phyloP scores from a whole-genome alignment of 441 rosid species.

The Adansonia madagascariensis region DNA sequence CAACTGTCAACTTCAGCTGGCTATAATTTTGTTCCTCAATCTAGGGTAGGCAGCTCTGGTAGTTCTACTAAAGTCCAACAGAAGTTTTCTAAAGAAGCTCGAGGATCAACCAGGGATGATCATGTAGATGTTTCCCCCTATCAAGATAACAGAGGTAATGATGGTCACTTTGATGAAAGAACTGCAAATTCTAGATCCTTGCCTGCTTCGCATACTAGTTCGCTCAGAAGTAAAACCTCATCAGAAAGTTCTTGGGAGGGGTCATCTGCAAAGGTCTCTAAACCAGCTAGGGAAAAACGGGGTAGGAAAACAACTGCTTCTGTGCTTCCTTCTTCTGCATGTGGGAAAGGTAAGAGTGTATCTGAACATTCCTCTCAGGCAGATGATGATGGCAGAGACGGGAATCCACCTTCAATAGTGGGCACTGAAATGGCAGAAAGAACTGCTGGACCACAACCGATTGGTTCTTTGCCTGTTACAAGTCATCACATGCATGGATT shows the following conservation, averaged over 20 bases:
- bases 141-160: constrained; percentile 61
- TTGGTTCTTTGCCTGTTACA: constrained; percentile 54
- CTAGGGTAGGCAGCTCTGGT: constrained; percentile 50
- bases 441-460: constrained; percentile 51
- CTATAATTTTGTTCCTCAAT: constrained; percentile 49
- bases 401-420: constrained; percentile 47
- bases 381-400: constrained; percentile 69
- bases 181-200: constrained; percentile 56
- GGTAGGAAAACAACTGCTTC: constrained; percentile 63
- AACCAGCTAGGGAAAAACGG: constrained; percentile 63
- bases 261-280: constrained; percentile 62
- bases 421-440: constrained; percentile 59
- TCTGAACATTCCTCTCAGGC: constrained; percentile 70
- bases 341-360: constrained; percentile 68
- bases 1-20: constrained; percentile 61
- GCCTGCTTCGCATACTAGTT: constrained; percentile 56
- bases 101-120: constrained; percentile 43
- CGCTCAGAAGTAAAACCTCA: constrained; percentile 79
- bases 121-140: constrained; percentile 41
- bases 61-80: constrained; percentile 50
- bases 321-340: constrained; percentile 40
- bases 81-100: constrained; percentile 46
- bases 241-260: constrained; percentile 97
- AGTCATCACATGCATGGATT: constrained; percentile 65
- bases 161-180: constrained; percentile 62